These are phyloP conservation scores for Saccharomycopsis oosterbeekiorum DNA, from an alignment of 805 yeast genomes.

Conservation along the genomic window DNA sequence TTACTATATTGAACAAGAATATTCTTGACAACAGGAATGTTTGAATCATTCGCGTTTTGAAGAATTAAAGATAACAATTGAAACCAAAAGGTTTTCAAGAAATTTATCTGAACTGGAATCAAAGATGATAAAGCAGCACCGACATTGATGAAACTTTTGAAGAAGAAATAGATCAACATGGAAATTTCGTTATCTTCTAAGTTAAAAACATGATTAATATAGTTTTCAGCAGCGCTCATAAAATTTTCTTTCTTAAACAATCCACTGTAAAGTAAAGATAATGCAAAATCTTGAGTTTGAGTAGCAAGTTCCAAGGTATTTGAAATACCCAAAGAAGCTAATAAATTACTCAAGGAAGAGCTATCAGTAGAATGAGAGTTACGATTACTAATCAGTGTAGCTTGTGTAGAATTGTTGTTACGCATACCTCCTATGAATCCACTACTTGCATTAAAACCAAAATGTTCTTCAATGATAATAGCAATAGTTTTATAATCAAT, in stretches of 20 bases:
- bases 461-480: conserved; percentile 9
- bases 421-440: background rate
- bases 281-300: conserved; percentile 11
- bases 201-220: conserved; percentile 6
- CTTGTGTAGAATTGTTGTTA: background rate
- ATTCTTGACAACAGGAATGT: conserved; percentile 8
- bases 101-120: conserved; percentile 1
- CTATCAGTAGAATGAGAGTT: conserved; percentile 2
- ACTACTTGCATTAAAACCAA: conserved; percentile 8
- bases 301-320: conserved; percentile 2
- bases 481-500: conserved; percentile 5
- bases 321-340: background rate
- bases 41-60: conserved; percentile 5
- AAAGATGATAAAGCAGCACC: conserved; percentile 5
- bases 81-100: conserved; percentile 12
- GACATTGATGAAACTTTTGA: conserved; percentile 12
- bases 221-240: conserved; percentile 5
- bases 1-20: conserved; percentile 13
- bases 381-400: background rate
- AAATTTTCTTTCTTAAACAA: conserved; percentile 15
- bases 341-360: conserved; percentile 1
- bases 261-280: conserved; percentile 13
- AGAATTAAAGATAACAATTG: conserved; percentile 13
- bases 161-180: conserved; percentile 10
- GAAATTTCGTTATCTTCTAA: conserved; percentile 3